phyloP scores from a whole-genome alignment of 2,329 filamentous ascomycete genomes.

The Monosporascus sp. region DNA sequence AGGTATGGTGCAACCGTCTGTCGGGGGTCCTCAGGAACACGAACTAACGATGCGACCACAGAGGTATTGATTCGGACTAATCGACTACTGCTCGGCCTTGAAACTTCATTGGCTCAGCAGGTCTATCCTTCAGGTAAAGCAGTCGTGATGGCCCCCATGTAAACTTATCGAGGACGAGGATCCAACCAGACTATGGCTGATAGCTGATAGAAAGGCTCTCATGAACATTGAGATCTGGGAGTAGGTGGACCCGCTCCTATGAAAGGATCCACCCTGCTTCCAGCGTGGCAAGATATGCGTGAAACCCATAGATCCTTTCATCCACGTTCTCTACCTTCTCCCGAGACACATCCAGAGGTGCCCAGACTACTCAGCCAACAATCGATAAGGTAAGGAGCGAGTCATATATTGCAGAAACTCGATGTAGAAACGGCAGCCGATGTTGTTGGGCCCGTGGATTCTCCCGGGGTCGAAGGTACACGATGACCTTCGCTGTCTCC shows the following conservation, averaged over 20 bases:
- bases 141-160: constrained; percentile 55
- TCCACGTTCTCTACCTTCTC: background rate
- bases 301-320: background rate
- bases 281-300: background rate
- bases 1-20: constrained; percentile 43
- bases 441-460: too few species aligned
- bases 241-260: background rate
- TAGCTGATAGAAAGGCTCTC: background rate
- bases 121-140: constrained; percentile 59
- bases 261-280: background rate
- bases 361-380: too few species aligned
- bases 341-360: too few species aligned
- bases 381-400: too few species aligned
- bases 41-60: constrained; percentile 28
- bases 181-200: background rate
- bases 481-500: too few species aligned
- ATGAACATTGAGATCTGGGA: background rate
- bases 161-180: constrained; percentile 4
- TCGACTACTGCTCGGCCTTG: constrained; percentile 59
- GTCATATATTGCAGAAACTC: too few species aligned
- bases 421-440: too few species aligned
- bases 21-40: background rate
- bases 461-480: too few species aligned
- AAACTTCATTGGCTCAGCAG: constrained; percentile 59
- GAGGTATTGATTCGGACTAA: constrained; percentile 64